Conservation (phyloP, 495 filamentous ascomycete species). For the Saxophila tyrrhenica region DNA sequence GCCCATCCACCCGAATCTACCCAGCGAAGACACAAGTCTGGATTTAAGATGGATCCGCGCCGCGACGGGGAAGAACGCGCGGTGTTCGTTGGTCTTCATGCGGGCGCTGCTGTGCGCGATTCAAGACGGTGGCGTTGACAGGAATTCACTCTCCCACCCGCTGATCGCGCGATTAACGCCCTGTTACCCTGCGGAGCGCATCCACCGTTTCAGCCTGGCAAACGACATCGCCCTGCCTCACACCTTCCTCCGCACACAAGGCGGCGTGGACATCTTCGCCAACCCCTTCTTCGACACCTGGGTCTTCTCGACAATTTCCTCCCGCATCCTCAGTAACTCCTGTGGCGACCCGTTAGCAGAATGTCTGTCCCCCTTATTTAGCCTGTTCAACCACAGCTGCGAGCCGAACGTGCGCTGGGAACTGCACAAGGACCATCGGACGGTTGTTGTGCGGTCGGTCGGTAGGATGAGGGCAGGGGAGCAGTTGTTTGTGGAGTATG, state of each 20-base stretch:
- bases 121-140: not conserved
- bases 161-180: constrained; percentile 15
- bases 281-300: constrained; percentile 14
- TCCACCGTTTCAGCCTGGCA: not conserved
- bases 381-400: constrained; percentile 18
- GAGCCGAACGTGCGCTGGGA: constrained; percentile 11
- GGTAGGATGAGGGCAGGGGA: constrained; percentile 3
- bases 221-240: constrained; percentile 9
- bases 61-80: constrained; percentile 1
- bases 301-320: constrained; percentile 10
- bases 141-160: constrained; percentile 13
- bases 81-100: not conserved
- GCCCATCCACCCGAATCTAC: constrained; percentile 11
- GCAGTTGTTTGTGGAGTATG: constrained; percentile 16
- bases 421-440: not conserved
- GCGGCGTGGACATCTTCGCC: constrained; percentile 21
- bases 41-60: constrained; percentile 15
- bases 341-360: constrained; percentile 2
- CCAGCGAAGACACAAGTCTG: not conserved
- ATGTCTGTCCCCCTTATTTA: constrained; percentile 13
- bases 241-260: constrained; percentile 1
- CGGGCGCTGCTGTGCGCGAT: constrained; percentile 2
- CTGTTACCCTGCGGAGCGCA: constrained; percentile 1
- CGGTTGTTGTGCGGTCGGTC: not conserved
- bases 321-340: constrained; percentile 13